These are phyloP conservation scores for Carex pumila DNA, from an alignment of 176 grass and related monocot species.

Conservation along the genomic window DNA sequence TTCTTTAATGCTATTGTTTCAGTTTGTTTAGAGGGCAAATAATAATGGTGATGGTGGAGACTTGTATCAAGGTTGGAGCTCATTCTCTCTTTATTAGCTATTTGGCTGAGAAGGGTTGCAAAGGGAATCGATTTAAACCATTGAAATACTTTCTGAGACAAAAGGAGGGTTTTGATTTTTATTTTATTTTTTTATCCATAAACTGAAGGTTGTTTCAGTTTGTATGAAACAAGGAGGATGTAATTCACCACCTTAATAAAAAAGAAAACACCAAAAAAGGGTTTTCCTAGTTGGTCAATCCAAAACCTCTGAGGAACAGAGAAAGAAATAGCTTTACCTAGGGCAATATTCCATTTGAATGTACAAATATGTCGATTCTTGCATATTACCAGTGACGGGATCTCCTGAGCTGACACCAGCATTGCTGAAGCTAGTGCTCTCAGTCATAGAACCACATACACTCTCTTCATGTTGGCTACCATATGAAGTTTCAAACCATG, in stretches of 20 bases:
- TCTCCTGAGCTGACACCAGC: constrained; percentile 51
- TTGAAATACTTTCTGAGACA: not conserved
- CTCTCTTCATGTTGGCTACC: constrained; percentile 52
- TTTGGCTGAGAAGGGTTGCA: not conserved
- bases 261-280: not conserved
- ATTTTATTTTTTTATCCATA: not conserved
- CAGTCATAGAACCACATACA: constrained; percentile 47
- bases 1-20: not conserved
- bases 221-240: not conserved
- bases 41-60: not conserved
- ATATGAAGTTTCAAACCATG: constrained; percentile 96
- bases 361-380: constrained; percentile 89
- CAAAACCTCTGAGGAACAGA: not conserved
- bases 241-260: not conserved
- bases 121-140: not conserved
- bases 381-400: constrained; percentile 50
- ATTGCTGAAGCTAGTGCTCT: constrained; percentile 55
- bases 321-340: constrained; percentile 30
- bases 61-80: not conserved
- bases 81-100: not conserved
- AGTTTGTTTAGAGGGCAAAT: not conserved
- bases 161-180: not conserved
- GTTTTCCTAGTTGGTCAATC: not conserved
- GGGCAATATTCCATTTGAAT: constrained; percentile 99
- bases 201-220: not conserved